Evolutionary conservation across 495 filamentous ascomycete species (phyloP).

Genomic region (Platismatia glauca): DNA sequence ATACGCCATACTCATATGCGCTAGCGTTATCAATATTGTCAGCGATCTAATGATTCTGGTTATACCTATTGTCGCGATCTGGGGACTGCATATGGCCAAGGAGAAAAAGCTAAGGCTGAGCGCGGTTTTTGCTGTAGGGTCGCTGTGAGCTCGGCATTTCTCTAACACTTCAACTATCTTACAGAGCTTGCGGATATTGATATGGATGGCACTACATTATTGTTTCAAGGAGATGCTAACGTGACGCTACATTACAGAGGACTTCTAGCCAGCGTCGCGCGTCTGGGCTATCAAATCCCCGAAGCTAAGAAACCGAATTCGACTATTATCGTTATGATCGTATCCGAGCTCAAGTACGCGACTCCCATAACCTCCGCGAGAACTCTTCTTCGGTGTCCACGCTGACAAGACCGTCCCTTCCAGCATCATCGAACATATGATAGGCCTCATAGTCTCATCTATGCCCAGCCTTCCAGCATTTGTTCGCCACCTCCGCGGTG

Average conservation of each 20-base stretch:
- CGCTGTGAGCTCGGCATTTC: conserved; percentile 37
- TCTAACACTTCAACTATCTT: neutral
- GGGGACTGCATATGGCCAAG: conserved; percentile 36
- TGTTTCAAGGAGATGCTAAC: neutral
- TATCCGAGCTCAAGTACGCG: conserved; percentile 19
- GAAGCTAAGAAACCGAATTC: conserved; percentile 17
- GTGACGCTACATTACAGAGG: conserved; percentile 4
- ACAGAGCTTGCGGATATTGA: neutral
- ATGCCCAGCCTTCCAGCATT: conserved; percentile 26
- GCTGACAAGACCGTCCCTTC: neutral
- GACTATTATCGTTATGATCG: conserved; percentile 18
- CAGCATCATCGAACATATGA: conserved; percentile 24
- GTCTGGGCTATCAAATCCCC: conserved; percentile 17
- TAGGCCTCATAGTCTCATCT: conserved; percentile 23
- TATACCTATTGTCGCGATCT: conserved; percentile 43
- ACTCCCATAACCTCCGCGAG: neutral
- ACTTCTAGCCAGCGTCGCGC: conserved; percentile 19
- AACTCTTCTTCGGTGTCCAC: neutral
- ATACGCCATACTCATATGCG: conserved; percentile 41
- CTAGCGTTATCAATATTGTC: conserved; percentile 43
- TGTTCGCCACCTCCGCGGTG: conserved; percentile 13
- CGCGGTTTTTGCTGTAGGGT: conserved; percentile 43
- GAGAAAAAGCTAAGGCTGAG: conserved; percentile 41
- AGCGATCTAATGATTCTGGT: conserved; percentile 45
- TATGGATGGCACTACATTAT: neutral